Base-by-base conservation (phyloP, 768 basidiomycete species). In the Thelephora ganbajun region DNA sequence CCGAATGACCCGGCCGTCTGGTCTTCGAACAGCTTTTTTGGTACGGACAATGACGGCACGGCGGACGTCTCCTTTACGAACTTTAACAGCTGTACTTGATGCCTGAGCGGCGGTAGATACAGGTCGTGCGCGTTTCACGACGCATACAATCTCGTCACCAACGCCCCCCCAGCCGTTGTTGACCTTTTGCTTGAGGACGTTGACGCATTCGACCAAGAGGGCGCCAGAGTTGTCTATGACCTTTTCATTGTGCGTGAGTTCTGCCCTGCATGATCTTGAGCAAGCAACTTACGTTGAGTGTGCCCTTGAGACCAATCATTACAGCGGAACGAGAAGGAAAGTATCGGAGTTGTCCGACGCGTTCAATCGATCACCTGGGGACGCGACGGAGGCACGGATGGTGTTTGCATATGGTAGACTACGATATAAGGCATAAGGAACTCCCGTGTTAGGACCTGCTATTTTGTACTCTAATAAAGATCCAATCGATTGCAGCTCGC, bases 141-240 rank as follows among this genome's bases (percentile, higher is more conserved):
- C 91, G 49, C 90, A 91, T 54, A 94, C 91, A 51, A 96, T 90
- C 63, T 94, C 91, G 66, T 97, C 93, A 42, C 93, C 93, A 13
- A 91, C 86, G 30, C 77, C 73, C 33, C 91, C 94, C 78, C 87
- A 88, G 39, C 93, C 93, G 56, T 91, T 87, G 62, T 88, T 93
- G 56, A 91, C 88, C 65, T 97, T 98, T 61, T 88, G 80, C 65
- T 97, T 97, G 49, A 96, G 72, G 23, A 98, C 79, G 63, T 97
- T 96, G 61, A 98, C 89, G 59, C 92, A 96, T 70, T 97, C 94
- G 36, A 92, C 82, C 51, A 94, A 69, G 52, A 97, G 73, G 6
- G 90, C 93, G 30, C 94, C 94, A 5, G 94, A 92, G 65, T 98
- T 98, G 71, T 98, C 94, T 63, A 98, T 96, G 54, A 90, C 82